Evolutionary conservation across 495 filamentous ascomycete species (phyloP).

Genomic region (Podospora pseudocomata): DNA sequence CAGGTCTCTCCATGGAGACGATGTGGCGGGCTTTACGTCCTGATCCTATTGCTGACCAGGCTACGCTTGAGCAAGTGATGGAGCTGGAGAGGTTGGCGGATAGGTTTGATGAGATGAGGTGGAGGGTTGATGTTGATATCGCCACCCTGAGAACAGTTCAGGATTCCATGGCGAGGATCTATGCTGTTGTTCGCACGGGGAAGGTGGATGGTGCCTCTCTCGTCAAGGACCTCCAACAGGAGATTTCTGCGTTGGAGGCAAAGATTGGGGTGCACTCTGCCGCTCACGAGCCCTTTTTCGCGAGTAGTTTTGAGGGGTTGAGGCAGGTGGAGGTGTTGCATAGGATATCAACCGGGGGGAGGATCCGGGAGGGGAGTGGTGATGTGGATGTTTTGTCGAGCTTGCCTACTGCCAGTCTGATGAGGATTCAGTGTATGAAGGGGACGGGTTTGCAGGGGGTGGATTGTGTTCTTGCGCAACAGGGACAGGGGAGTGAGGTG

Average conservation of each 20-base stretch:
- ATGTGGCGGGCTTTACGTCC: slow-evolving; percentile 76
- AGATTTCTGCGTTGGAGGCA: slow-evolving; percentile 54
- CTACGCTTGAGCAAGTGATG: slow-evolving; percentile 52
- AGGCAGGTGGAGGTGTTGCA: slow-evolving; percentile 58
- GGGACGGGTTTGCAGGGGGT: slow-evolving; percentile 41
- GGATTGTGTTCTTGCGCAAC: slow-evolving; percentile 41
- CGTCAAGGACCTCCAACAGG: slow-evolving; percentile 50
- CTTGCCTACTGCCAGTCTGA: slow-evolving; percentile 41
- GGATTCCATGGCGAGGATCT: slow-evolving; percentile 50
- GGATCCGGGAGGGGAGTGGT: slow-evolving; percentile 18
- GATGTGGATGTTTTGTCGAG: slow-evolving; percentile 46
- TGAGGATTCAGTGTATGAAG: slow-evolving; percentile 42
- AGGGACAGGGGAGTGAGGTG: slow-evolving; percentile 23
- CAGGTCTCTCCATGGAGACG: slow-evolving; percentile 77
- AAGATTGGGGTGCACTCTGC: slow-evolving; percentile 39
- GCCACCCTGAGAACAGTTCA: slow-evolving; percentile 45
- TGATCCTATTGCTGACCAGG: slow-evolving; percentile 36
- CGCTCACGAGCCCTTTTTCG: slow-evolving; percentile 52
- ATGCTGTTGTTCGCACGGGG: slow-evolving; percentile 44
- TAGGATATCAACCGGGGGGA: slow-evolving; percentile 23
- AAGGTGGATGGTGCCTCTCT: slow-evolving; percentile 43
- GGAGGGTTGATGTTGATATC: slow-evolving; percentile 46
- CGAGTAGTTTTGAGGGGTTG: slow-evolving; percentile 61
- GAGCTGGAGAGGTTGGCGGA: slow-evolving; percentile 66
- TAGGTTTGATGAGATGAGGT: slow-evolving; percentile 64